Base-by-base conservation (phyloP, 345 rosid species). In the Heritiera littoralis region DNA sequence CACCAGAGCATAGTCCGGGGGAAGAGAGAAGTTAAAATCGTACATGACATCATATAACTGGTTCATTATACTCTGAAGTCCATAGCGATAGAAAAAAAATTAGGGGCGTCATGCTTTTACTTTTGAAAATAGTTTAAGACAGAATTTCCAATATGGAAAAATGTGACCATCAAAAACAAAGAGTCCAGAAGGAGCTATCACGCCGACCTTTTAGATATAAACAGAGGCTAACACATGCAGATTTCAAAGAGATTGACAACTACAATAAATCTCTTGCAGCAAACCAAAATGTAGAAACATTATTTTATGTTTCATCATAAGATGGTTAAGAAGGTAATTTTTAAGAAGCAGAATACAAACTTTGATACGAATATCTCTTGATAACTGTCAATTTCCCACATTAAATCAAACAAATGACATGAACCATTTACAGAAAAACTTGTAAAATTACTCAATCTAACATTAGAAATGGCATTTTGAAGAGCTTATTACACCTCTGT, bases 1-100 rank as follows among this genome's bases (percentile, higher is more conserved):
- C 79, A 94, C 99, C 80, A 92, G 85, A 69, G 98, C 99, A 87
- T 94, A 96, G 78, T 96, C 97, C 5, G 97, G 98, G 45, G 99
- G 98, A 56, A 94, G 91, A 41, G 95, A 94, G 81, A 96, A 90
- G 83, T 92, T 87, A 80, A 92, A 94, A 76, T 89, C 98, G 69
- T 94, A 96, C 98, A 94, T 94, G 73, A 96, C 85, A 84, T 96
- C 92, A 61, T 94, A 96, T 46, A 96, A 69, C 78, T 90, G 97
- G 78, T 83, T 85, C 98, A 94, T 94, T 81, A 92, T 87, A 30
- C 95, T 92, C 97, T 94, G 94, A 65, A 74, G 84, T 83, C 55
- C 51, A 83, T 78, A 77, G 41, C 45, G 83, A 51, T 49, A 46
- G 66, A 17, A 82, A 52, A 35, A 35, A 77, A 13, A 48, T 66